Evolutionary conservation across 2,329 filamentous ascomycete genomes (phyloP), one percentile per base, ranked within the genome.

Genomic region (Penicillium sp.): DNA sequence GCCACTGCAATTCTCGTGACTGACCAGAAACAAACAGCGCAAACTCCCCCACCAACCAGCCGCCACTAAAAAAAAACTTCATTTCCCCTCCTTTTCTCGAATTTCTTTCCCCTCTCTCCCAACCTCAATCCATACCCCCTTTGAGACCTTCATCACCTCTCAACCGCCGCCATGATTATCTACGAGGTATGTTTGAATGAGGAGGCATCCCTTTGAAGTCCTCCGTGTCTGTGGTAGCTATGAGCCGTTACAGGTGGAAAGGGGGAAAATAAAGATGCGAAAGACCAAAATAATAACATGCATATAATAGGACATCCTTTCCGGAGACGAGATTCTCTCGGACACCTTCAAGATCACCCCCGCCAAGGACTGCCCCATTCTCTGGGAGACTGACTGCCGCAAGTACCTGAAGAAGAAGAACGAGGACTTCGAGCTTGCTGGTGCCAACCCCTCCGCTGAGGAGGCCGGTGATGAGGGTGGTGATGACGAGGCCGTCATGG

Each of bases 371-470:
- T 87, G 90, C 71, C 83, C 82, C 60, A 77, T 87, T 61, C 83
- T 86, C 64, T 97, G 87, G 77, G 91, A 97, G 79, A 85, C 85
- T 68, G 86, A 98, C 76, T 95, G 90, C 76, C 78, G 80, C 70
- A 95, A 91, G 83, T 90, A 96, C 76, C 83, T 81, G 51, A 78
- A 90, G 73, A 89, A 83, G 57, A 81, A 73, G 13, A 61, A 61
- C 56, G 83, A 91, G 67, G 72, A 80, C 58, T 82, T 94, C 67
- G 59, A 70, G 58, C 73, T 76, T 33, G 72, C 68, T 65, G 93
- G 93, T 72, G 93, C 90, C 79, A 98, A 98, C 76, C 88, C 93
- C 63, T 97, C 91, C 63, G 90, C 93, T 54, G 93, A 97, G 78
- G 91, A 58, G 42, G 70, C 86, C 70, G 87, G 77, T 47, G 87